phyloP scores from a whole-genome alignment of 495 filamentous ascomycete genomes.

The Penicillium silybi region DNA sequence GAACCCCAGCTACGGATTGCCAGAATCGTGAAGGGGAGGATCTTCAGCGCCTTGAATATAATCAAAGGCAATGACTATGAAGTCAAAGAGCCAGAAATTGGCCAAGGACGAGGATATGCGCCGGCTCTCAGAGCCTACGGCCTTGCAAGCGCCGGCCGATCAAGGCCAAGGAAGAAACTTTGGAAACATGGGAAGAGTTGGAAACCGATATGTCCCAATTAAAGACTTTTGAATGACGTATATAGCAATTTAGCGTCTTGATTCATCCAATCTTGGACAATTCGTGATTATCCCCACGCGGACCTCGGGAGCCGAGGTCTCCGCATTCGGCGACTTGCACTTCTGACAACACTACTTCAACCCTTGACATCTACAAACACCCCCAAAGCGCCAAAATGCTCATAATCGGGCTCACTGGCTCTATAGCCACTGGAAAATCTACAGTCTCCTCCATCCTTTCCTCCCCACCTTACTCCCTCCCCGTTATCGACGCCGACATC shows the following conservation, averaged over 20 bases:
- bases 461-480: conserved; percentile 74
- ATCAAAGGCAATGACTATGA: neutral
- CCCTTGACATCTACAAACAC: neutral
- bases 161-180: neutral
- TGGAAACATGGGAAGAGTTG: neutral
- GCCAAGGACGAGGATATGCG: neutral
- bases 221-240: neutral
- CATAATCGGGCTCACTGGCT: conserved; percentile 92
- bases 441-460: conserved; percentile 85
- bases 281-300: neutral
- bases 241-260: too few relatives aligned
- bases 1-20: conserved; percentile 35
- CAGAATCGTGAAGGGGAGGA: conserved; percentile 13
- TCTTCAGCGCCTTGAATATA: neutral
- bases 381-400: conserved; percentile 57
- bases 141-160: neutral
- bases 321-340: conserved; percentile 11
- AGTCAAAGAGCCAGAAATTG: neutral
- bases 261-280: neutral
- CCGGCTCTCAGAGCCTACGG: neutral
- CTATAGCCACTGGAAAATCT: conserved; percentile 96
- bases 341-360: neutral
- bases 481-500: conserved; percentile 92
- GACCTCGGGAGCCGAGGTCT: conserved; percentile 6
- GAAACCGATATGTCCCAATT: neutral